A percentile compares a stretch with the other conserved stretches of the same genome.
phyloP scores from a whole-genome alignment of 2,329 filamentous ascomycete genomes.

The Xylariaceae sp. region DNA sequence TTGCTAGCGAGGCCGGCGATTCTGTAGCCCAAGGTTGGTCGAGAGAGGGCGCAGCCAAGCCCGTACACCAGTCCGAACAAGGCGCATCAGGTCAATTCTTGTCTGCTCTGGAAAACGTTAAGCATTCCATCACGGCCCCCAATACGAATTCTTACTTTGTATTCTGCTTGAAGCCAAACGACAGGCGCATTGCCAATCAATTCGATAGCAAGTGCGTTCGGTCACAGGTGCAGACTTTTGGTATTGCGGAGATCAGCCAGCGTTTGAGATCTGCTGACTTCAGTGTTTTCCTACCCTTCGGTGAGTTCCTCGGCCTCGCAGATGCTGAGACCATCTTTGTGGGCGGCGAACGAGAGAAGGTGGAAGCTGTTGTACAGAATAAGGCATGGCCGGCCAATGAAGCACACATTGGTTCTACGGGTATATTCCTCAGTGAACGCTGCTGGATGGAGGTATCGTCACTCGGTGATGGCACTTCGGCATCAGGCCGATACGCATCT shows the following conservation, averaged over 20 bases:
- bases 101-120: constrained; percentile 82
- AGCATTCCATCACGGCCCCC: constrained; percentile 72
- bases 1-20: constrained; percentile 48
- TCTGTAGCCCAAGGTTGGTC: constrained; percentile 20
- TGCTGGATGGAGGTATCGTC: constrained; percentile 91
- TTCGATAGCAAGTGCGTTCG: constrained; percentile 98
- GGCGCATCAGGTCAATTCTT: constrained; percentile 92
- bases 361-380: constrained; percentile 84
- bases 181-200: constrained; percentile 93
- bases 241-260: constrained; percentile 95
- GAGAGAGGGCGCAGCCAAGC: constrained; percentile 33
- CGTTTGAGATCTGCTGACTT: constrained; percentile 89
- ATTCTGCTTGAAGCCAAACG: constrained; percentile 96
- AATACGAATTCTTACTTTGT: constrained; percentile 93
- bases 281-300: constrained; percentile 90
- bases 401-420: constrained; percentile 82
- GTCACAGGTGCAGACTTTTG: constrained; percentile 88
- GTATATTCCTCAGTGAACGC: constrained; percentile 89
- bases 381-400: constrained; percentile 91
- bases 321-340: constrained; percentile 81
- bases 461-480: constrained; percentile 57
- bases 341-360: constrained; percentile 87
- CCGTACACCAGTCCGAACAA: constrained; percentile 57
- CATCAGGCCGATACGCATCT: constrained; percentile 51
- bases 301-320: constrained; percentile 85